phyloP scores from a whole-genome alignment of 2,329 filamentous ascomycete species.

The Cryphonectria parasitica region DNA sequence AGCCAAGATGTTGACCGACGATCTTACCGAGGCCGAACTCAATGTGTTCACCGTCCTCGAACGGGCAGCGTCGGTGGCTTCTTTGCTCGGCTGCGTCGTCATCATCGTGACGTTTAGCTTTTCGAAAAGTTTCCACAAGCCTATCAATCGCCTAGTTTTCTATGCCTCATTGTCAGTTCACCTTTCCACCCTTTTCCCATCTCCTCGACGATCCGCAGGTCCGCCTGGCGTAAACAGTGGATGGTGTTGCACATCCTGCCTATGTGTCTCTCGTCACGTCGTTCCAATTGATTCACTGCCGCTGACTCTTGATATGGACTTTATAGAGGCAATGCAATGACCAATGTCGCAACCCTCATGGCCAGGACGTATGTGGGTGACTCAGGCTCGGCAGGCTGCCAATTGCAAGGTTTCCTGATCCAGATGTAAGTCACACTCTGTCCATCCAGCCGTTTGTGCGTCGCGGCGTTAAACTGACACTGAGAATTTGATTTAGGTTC shows the following conservation, averaged over 20 bases:
- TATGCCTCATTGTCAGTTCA: constrained; percentile 67
- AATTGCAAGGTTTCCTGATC: constrained; percentile 78
- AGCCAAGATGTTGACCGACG: constrained; percentile 19
- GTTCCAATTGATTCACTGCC: not conserved
- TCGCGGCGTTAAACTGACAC: constrained; percentile 17
- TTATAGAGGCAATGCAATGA: constrained; percentile 69
- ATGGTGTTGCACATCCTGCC: not conserved
- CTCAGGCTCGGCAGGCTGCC: constrained; percentile 59
- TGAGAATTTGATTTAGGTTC: constrained; percentile 59
- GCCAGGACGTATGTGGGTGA: constrained; percentile 61
- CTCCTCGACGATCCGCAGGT: not conserved
- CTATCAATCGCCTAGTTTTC: constrained; percentile 85
- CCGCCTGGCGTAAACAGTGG: not conserved
- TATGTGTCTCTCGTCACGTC: not conserved
- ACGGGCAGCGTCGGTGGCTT: constrained; percentile 70
- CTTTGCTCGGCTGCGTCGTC: constrained; percentile 70
- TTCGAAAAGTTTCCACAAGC: constrained; percentile 76
- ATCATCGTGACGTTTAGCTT: constrained; percentile 72
- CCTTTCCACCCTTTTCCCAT: too few species aligned
- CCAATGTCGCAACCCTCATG: constrained; percentile 77
- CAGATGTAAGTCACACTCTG: constrained; percentile 69
- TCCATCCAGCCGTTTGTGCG: not conserved
- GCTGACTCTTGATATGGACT: constrained; percentile 7
- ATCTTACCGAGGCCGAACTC: constrained; percentile 43
- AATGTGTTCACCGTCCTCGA: constrained; percentile 65